Evolutionary conservation across 2,329 filamentous ascomycete species (phyloP).

Genomic region (Shiraia sp.): DNA sequence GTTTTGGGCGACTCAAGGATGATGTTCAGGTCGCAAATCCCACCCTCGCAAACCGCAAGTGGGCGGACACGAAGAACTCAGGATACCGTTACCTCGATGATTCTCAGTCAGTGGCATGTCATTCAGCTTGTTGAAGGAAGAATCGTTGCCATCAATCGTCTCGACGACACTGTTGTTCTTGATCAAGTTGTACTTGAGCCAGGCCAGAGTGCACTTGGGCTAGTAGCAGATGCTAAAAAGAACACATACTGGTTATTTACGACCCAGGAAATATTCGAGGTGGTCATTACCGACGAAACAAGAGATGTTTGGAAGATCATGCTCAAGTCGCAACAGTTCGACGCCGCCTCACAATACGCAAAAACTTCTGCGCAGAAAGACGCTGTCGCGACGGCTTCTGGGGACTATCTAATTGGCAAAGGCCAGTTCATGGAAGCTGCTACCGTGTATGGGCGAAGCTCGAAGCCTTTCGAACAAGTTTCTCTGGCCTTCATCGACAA

Average conservation of each 20-base stretch:
- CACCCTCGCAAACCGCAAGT: constrained; percentile 66
- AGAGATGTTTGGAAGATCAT: constrained; percentile 95
- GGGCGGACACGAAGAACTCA: constrained; percentile 67
- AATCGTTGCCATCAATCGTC: constrained; percentile 81
- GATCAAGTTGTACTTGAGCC: constrained; percentile 83
- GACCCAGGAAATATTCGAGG: constrained; percentile 86
- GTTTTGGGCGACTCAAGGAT: constrained; percentile 81
- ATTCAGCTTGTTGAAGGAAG: constrained; percentile 80
- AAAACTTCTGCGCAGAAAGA: constrained; percentile 81
- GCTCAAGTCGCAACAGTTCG: constrained; percentile 83
- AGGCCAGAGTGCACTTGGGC: constrained; percentile 77
- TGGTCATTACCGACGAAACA: constrained; percentile 87
- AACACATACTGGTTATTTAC: constrained; percentile 98
- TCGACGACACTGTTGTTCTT: constrained; percentile 84
- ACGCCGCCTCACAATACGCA: constrained; percentile 83
- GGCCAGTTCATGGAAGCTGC: constrained; percentile 86
- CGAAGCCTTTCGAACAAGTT: constrained; percentile 95
- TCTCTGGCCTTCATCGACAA: constrained; percentile 89
- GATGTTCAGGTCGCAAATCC: constrained; percentile 73
- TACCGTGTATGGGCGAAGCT: constrained; percentile 88
- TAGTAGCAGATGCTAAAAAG: constrained; percentile 89
- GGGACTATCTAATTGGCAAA: constrained; percentile 82
- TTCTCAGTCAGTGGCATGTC: constrained; percentile 92
- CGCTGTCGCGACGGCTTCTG: constrained; percentile 86
- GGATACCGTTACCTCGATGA: constrained; percentile 77